Conservation (phyloP, 1,284 basidiomycete genomes). For the Ceratorhiza oryzae-sativae region DNA sequence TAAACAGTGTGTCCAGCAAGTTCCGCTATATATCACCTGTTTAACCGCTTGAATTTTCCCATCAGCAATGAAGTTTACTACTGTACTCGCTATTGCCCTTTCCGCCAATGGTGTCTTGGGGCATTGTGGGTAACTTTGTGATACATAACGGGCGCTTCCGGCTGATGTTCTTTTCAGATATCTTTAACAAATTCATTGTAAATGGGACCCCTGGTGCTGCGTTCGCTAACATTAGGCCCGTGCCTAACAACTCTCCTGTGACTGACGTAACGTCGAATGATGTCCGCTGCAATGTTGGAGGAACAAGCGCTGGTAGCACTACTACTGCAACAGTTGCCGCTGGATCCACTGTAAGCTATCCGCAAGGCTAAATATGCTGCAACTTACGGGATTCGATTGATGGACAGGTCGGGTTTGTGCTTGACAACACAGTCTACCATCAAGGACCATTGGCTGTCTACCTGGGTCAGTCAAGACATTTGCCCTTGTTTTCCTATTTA, state of each 20-base stretch:
- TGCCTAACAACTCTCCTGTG: constrained; percentile 61
- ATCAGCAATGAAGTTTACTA: constrained; percentile 4
- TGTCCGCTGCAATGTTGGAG: constrained; percentile 56
- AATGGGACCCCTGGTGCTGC: constrained; percentile 54
- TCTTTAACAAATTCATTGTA: constrained; percentile 46
- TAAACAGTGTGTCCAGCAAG: not conserved
- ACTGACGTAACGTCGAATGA: constrained; percentile 60
- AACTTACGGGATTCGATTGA: too few relatives aligned
- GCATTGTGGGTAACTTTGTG: constrained; percentile 12
- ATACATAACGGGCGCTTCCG: not conserved
- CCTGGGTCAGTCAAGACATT: constrained; percentile 48
- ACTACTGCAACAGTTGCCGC: constrained; percentile 55
- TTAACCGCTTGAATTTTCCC: not conserved
- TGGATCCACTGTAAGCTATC: constrained; percentile 48
- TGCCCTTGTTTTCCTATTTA: not conserved
- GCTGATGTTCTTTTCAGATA: not conserved
- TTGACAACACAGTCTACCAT: constrained; percentile 55
- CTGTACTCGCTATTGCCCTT: constrained; percentile 5
- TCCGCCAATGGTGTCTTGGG: constrained; percentile 31
- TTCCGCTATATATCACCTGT: not conserved
- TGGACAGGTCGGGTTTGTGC: constrained; percentile 50
- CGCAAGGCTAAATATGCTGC: too few relatives aligned
- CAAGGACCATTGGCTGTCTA: constrained; percentile 57
- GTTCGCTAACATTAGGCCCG: constrained; percentile 51
- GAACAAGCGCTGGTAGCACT: constrained; percentile 54